Evolutionary conservation across 257 asterid genomes (phyloP).

Genomic region (Fraxinus pennsylvanica): DNA sequence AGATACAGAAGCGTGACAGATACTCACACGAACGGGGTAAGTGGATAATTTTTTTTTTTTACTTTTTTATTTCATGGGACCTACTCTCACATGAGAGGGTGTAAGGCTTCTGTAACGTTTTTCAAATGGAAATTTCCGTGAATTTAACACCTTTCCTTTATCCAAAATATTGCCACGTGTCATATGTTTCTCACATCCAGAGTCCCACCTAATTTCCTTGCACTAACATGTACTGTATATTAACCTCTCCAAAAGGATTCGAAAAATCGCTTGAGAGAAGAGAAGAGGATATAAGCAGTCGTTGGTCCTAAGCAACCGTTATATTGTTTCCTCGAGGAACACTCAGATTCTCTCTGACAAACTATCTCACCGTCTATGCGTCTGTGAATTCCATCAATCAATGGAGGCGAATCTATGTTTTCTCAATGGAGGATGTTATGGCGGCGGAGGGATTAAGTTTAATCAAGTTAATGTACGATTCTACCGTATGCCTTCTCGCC

Average conservation of each 20-base stretch:
- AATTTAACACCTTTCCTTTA: no score
- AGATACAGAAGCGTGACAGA: no score
- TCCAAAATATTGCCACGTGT: no score
- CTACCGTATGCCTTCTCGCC: slow-evolving; percentile 44
- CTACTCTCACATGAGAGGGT: no score
- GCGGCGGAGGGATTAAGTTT: slow-evolving; percentile 35
- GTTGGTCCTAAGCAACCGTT: slow-evolving; percentile 67
- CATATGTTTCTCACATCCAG: no score
- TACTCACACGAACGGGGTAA: no score
- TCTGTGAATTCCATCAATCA: slow-evolving; percentile 23
- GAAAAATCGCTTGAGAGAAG: slow-evolving; percentile 1
- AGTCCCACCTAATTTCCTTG: no score
- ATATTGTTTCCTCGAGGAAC: slow-evolving; percentile 6
- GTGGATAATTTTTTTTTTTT: no score
- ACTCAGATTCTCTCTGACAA: not conserved
- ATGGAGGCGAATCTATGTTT: slow-evolving; percentile 75
- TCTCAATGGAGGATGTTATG: slow-evolving; percentile 45
- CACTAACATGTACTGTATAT: no score
- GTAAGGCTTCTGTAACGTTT: no score
- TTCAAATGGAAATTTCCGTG: no score
- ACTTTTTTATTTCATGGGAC: no score
- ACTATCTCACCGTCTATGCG: slow-evolving; percentile 17
- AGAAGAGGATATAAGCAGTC: slow-evolving; percentile 28
- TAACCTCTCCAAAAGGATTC: not conserved
- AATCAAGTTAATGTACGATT: slow-evolving; percentile 39